Conservation (phyloP, 345 rosid genomes). For the Boechera divaricarpa region DNA sequence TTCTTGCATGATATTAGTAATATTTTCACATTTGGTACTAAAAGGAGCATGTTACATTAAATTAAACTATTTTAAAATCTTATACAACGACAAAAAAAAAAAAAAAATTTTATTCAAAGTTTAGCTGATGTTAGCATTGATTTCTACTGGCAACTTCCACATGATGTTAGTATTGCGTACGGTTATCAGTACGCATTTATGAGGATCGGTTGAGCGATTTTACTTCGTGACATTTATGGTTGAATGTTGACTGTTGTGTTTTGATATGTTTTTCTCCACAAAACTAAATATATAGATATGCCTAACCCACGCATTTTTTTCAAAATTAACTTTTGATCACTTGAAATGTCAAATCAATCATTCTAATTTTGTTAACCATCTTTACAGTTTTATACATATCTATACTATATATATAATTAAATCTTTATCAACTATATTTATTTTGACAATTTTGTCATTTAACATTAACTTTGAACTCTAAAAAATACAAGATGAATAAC, state of each 20-base stretch:
- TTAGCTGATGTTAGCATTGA: conserved; percentile 26
- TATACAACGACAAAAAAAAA: not conserved
- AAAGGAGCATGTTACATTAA: not conserved
- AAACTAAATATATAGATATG: not conserved
- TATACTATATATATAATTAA: not conserved
- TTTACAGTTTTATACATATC: not conserved
- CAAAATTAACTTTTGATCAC: not conserved
- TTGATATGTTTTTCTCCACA: not conserved
- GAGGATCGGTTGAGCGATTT: conserved; percentile 19
- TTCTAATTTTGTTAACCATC: not conserved
- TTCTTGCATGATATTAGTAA: not conserved
- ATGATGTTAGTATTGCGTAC: conserved; percentile 20
- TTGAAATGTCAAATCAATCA: not conserved
- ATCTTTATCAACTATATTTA: not conserved
- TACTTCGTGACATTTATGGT: not conserved
- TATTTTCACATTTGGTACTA: conserved; percentile 21
- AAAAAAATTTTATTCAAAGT: not conserved
- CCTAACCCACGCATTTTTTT: not conserved
- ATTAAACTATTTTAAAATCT: conserved; percentile 4
- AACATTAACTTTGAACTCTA: not conserved
- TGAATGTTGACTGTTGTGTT: not conserved
- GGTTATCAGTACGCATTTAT: not conserved
- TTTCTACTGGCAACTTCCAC: conserved; percentile 26
- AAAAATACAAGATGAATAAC: not conserved
- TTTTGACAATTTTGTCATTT: not conserved